Conservation (phyloP, 345 rosid genomes). For the Citrus maxima region DNA sequence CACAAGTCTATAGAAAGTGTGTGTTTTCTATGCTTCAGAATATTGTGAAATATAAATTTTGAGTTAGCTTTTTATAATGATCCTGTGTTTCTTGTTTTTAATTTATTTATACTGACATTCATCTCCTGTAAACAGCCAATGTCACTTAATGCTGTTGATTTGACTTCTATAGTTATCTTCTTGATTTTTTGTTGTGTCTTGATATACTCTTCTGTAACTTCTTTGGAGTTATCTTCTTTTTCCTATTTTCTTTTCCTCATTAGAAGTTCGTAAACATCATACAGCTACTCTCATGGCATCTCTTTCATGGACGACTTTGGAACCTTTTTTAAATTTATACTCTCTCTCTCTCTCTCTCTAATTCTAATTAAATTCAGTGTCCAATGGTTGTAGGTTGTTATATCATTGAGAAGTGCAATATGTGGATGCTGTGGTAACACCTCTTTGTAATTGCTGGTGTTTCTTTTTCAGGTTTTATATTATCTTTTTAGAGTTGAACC, state of each 20-base stretch:
- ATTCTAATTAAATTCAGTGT: neutral
- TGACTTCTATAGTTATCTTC: neutral
- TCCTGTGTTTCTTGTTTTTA: neutral
- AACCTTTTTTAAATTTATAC: neutral
- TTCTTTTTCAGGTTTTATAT: slow-evolving; percentile 71
- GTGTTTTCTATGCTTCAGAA: neutral
- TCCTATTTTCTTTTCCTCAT: neutral
- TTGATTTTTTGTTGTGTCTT: neutral
- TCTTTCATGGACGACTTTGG: neutral
- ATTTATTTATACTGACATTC: neutral
- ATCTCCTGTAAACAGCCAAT: neutral
- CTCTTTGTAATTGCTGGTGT: slow-evolving; percentile 15
- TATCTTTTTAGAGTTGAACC: slow-evolving; percentile 97
- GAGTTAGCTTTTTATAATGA: neutral
- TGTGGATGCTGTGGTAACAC: slow-evolving; percentile 8
- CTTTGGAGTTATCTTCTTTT: neutral
- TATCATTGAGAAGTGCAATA: neutral
- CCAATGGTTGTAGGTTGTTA: slow-evolving; percentile 4
- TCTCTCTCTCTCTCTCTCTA: neutral
- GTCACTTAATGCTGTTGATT: neutral
- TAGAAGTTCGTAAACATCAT: neutral
- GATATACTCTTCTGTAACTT: neutral
- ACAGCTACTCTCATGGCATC: neutral
- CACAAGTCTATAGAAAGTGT: neutral
- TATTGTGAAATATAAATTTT: neutral